Conservation (phyloP, 768 basidiomycete species). For the Coprinopsis sp. region DNA sequence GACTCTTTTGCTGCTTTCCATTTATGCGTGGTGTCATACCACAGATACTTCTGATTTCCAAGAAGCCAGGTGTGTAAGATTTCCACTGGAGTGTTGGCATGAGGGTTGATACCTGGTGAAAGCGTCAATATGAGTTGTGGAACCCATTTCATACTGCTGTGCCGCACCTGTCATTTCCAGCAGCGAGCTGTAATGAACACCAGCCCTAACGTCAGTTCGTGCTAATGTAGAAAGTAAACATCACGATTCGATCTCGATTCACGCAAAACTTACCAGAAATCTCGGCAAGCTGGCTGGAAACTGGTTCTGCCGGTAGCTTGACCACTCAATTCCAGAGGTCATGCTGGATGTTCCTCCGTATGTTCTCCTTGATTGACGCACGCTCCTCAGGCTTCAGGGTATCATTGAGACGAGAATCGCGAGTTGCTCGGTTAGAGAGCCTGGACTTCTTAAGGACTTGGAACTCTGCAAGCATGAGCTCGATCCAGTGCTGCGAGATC, state of each 20-base stretch:
- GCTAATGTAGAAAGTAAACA: no score
- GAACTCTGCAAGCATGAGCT: conserved; percentile 7
- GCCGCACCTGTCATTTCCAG: no score
- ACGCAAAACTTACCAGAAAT: no score
- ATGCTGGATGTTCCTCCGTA: conserved; percentile 13
- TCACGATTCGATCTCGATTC: no score
- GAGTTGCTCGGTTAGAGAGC: not conserved
- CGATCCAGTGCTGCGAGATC: conserved; percentile 24
- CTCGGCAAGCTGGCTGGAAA: no score
- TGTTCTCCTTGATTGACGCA: conserved; percentile 4
- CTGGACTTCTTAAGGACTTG: not conserved
- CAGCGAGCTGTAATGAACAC: no score
- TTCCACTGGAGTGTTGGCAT: conserved; percentile 32
- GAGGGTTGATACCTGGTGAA: conserved; percentile 30
- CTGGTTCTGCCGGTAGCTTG: no score
- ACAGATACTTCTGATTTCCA: conserved; percentile 32
- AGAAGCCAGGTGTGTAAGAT: conserved; percentile 33
- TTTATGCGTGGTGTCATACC: conserved; percentile 20
- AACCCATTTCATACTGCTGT: conserved; percentile 4
- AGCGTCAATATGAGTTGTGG: conserved; percentile 18
- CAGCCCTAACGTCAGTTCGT: no score
- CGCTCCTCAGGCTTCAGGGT: conserved; percentile 4
- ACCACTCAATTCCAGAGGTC: conserved; percentile 16
- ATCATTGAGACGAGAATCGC: not conserved
- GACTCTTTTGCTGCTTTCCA: conserved; percentile 20